Conservation (phyloP, 192 early-diverging fungal species). For the Martensiomyces pterosporus region DNA sequence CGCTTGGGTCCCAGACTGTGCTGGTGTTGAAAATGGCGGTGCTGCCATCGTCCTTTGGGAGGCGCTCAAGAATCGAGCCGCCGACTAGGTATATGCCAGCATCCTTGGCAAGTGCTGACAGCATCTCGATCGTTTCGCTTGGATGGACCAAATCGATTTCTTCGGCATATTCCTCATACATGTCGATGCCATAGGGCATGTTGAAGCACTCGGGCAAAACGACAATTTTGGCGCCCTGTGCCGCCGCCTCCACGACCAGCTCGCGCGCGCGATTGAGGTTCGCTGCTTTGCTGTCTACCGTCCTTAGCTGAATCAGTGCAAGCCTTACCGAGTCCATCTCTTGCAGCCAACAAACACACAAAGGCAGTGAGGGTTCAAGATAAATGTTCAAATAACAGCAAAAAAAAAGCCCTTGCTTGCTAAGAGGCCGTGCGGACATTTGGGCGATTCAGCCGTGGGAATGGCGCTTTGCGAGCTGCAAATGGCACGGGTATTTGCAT, state of each 20-base stretch:
- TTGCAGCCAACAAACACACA: too few species aligned
- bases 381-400: too few species aligned
- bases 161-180: slow-evolving; percentile 49
- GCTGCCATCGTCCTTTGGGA: slow-evolving; percentile 18
- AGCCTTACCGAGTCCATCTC: slow-evolving; percentile 31
- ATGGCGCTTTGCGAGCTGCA: too few species aligned
- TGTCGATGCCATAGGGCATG: slow-evolving; percentile 77
- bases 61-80: slow-evolving; percentile 76
- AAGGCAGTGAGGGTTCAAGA: too few species aligned
- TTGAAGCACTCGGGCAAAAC: slow-evolving; percentile 96
- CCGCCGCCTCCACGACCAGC: slow-evolving; percentile 70
- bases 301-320: slow-evolving; percentile 64
- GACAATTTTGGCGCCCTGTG: slow-evolving; percentile 71
- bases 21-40: slow-evolving; percentile 66
- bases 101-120: slow-evolving; percentile 72
- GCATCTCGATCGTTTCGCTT: slow-evolving; percentile 59
- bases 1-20: slow-evolving; percentile 58
- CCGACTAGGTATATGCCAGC: slow-evolving; percentile 73
- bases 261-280: slow-evolving; percentile 66
- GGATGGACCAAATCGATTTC: slow-evolving; percentile 56
- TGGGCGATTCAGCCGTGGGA: too few species aligned
- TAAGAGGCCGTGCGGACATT: too few species aligned
- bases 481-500: too few species aligned
- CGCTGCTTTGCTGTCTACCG: slow-evolving; percentile 55
- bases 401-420: too few species aligned